Percentiles rank a stretch among this genome's conserved stretches.
Conservation (phyloP, 2,329 filamentous ascomycete species). For the Fusarium palustre region DNA sequence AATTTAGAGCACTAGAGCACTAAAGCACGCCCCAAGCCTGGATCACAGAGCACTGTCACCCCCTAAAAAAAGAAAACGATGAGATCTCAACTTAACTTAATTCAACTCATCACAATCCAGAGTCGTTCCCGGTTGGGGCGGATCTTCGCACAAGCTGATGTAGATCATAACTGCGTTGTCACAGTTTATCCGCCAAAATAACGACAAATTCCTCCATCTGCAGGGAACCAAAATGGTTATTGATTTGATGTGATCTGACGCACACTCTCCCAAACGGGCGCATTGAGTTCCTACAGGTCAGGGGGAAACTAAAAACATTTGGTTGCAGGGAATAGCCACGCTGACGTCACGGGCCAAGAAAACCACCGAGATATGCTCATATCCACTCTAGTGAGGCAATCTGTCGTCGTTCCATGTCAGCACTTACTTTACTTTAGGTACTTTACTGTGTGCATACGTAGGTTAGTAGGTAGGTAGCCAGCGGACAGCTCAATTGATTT, state of each 20-base stretch:
- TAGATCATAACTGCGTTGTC: constrained; percentile 1
- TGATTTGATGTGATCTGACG: constrained; percentile 16
- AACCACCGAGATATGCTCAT: constrained; percentile 23
- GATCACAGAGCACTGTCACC: background rate
- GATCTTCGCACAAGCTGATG: background rate
- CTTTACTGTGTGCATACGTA: no score
- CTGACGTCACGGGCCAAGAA: constrained; percentile 42
- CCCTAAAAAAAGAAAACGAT: background rate
- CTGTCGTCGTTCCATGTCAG: constrained; percentile 8
- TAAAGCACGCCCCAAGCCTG: background rate
- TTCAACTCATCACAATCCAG: constrained; percentile 1
- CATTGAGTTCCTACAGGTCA: constrained; percentile 13
- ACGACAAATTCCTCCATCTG: background rate
- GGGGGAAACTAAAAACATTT: constrained; percentile 8
- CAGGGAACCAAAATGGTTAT: background rate
- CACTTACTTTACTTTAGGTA: background rate
- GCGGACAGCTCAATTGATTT: background rate
- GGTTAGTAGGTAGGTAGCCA: background rate
- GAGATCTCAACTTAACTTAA: background rate
- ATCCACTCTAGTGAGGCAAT: constrained; percentile 21
- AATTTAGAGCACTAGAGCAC: background rate
- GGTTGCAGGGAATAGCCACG: constrained; percentile 16
- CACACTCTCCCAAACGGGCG: constrained; percentile 22
- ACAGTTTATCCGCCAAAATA: constrained; percentile 5
- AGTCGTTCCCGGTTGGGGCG: background rate